Evolutionary conservation across 2,329 filamentous ascomycete species (phyloP).

Genomic region (Coniochaeta ligniaria): DNA sequence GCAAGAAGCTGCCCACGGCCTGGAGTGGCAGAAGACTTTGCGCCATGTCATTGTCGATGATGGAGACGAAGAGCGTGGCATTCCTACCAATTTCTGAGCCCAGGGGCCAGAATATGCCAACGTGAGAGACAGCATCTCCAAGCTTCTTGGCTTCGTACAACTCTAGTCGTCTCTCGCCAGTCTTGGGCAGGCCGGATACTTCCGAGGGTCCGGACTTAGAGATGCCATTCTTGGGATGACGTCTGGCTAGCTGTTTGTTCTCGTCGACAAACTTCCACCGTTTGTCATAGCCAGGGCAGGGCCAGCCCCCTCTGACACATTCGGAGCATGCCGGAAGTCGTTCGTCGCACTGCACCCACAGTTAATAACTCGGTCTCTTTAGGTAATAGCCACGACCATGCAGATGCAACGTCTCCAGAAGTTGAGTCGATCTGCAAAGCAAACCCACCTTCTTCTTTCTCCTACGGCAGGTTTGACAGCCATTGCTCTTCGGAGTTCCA

Average conservation of each 20-base stretch:
- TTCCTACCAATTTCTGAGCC: not conserved
- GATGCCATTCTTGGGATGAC: not conserved
- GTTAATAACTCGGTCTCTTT: not conserved
- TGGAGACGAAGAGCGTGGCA: not conserved
- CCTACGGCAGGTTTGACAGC: conserved; percentile 5
- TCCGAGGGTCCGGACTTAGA: not conserved
- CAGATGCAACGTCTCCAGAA: not conserved
- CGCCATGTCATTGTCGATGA: conserved; percentile 2
- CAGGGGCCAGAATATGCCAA: conserved; percentile 2
- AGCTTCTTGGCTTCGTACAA: not conserved
- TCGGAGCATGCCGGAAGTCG: conserved; percentile 14
- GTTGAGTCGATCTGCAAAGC: not conserved
- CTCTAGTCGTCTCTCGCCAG: not conserved
- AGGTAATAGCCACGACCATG: not conserved
- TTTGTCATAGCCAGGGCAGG: not conserved
- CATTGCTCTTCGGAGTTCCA: conserved; percentile 5
- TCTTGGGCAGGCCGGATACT: not conserved
- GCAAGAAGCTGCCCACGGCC: conserved; percentile 4
- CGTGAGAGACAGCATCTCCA: not conserved
- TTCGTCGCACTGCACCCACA: conserved; percentile 18
- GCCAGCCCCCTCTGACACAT: conserved; percentile 9
- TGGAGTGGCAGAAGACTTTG: not conserved
- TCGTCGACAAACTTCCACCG: conserved; percentile 7
- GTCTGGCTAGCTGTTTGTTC: conserved; percentile 2
- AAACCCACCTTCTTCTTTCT: conserved; percentile 7